Conservation (phyloP, 2,329 filamentous ascomycete genomes). For the Monosporascus sp. region DNA sequence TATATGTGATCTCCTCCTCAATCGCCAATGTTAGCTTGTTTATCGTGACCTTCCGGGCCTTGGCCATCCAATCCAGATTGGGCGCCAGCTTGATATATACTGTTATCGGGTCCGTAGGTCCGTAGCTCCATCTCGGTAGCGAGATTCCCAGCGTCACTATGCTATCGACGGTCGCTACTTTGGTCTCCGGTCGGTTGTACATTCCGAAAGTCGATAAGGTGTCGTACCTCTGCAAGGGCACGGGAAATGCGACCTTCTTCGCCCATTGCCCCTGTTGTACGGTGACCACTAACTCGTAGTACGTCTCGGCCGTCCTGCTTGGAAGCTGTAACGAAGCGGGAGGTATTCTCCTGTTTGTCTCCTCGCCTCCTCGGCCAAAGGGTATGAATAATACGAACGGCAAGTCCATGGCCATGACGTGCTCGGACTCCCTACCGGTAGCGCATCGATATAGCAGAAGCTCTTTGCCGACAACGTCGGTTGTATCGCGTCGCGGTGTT, state of each 20-base stretch:
- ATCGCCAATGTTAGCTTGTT: slow-evolving; percentile 90
- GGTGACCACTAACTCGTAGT: slow-evolving; percentile 92
- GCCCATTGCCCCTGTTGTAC: slow-evolving; percentile 85
- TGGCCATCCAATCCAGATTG: slow-evolving; percentile 85
- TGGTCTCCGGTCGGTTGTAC: slow-evolving; percentile 94
- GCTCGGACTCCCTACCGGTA: slow-evolving; percentile 78
- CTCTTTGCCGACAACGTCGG: slow-evolving; percentile 92
- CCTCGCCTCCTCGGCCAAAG: slow-evolving; percentile 84
- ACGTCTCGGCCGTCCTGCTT: slow-evolving; percentile 93
- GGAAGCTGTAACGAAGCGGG: slow-evolving; percentile 87
- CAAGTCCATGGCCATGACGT: slow-evolving; percentile 90
- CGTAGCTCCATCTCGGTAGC: slow-evolving; percentile 92
- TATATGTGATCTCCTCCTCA: slow-evolving; percentile 98
- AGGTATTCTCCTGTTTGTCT: slow-evolving; percentile 82
- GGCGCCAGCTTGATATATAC: slow-evolving; percentile 93
- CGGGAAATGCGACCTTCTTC: slow-evolving; percentile 85
- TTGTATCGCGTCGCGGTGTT: slow-evolving; percentile 82
- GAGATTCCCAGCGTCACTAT: slow-evolving; percentile 88
- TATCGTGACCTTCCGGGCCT: slow-evolving; percentile 88
- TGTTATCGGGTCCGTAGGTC: slow-evolving; percentile 87
- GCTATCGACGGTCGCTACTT: slow-evolving; percentile 81
- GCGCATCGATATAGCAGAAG: slow-evolving; percentile 85
- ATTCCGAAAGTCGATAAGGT: slow-evolving; percentile 97
- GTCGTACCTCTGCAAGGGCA: slow-evolving; percentile 89
- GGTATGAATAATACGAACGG: slow-evolving; percentile 98